These are phyloP conservation scores for Colletotrichum simmondsii DNA, from an alignment of 2,329 filamentous ascomycete genomes.

Conservation along the genomic window DNA sequence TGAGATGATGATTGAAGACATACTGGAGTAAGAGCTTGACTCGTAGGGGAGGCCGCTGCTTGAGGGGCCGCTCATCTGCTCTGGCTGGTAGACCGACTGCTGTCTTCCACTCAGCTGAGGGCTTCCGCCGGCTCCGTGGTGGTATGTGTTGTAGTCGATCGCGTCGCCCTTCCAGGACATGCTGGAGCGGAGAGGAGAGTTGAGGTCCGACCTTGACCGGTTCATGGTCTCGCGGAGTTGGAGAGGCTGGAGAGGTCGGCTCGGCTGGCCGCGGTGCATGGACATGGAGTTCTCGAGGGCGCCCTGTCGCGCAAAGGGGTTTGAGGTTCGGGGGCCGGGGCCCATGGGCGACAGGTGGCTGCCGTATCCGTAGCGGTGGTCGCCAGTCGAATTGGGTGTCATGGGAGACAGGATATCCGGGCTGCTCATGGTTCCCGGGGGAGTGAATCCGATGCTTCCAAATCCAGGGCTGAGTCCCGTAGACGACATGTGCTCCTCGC, in stretches of 20 bases:
- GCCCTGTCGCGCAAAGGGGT: conserved; percentile 62
- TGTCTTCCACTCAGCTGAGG: conserved; percentile 59
- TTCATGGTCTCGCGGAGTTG: conserved; percentile 68
- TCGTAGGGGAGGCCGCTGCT: conserved; percentile 61
- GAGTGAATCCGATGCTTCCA: conserved; percentile 73
- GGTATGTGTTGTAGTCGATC: conserved; percentile 67
- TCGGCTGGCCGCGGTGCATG: conserved; percentile 56
- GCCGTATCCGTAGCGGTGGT: conserved; percentile 64
- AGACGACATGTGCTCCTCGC: conserved; percentile 74
- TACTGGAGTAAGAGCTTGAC: conserved; percentile 63
- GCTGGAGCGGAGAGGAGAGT: conserved; percentile 68
- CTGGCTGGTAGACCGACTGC: conserved; percentile 61
- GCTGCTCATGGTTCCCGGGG: conserved; percentile 59
- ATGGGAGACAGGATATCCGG: conserved; percentile 68
- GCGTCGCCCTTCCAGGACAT: conserved; percentile 73
- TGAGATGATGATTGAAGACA: conserved; percentile 36
- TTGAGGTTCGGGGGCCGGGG: conserved; percentile 59
- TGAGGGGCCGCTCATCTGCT: conserved; percentile 55
- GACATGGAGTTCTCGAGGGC: conserved; percentile 52
- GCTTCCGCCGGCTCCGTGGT: conserved; percentile 56
- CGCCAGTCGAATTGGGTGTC: conserved; percentile 49
- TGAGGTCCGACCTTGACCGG: conserved; percentile 66
- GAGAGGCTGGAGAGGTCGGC: conserved; percentile 66
- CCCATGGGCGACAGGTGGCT: conserved; percentile 61
- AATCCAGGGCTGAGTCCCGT: conserved; percentile 76